A percentile compares a stretch with the other conserved stretches of the same genome.
Evolutionary conservation across 768 basidiomycete species (phyloP).

Genomic region (Rhodotorula toruloides): DNA sequence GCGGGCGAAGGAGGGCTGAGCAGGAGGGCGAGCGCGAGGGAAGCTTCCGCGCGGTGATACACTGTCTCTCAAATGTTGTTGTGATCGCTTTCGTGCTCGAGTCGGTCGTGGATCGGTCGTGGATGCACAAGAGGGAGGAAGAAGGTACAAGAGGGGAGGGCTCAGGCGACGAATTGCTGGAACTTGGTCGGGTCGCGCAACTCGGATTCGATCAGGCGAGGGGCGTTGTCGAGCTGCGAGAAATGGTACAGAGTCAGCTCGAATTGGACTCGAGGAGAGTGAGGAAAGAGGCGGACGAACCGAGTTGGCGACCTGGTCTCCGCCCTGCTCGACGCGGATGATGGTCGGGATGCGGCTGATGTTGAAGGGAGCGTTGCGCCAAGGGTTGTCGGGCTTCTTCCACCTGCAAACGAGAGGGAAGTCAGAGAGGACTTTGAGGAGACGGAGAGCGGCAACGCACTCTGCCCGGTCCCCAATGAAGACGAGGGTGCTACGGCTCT

Average conservation of each 20-base stretch:
- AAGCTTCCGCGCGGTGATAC: too few species aligned
- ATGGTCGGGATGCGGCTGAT: conserved; percentile 29
- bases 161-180: conserved; percentile 17
- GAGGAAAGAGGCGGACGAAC: background rate
- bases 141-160: background rate
- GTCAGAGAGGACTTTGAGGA: background rate
- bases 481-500: conserved; percentile 10
- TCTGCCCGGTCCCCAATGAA: conserved; percentile 17
- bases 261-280: background rate
- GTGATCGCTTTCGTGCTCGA: too few species aligned
- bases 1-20: too few species aligned
- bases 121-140: background rate
- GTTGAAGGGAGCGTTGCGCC: conserved; percentile 15
- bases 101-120: too few species aligned
- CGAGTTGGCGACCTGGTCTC: background rate
- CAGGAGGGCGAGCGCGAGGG: too few species aligned
- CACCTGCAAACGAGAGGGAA: conserved; percentile 4
- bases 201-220: conserved; percentile 26
- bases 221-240: conserved; percentile 20
- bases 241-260: background rate
- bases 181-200: conserved; percentile 23
- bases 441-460: conserved; percentile 3
- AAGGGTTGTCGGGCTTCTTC: conserved; percentile 26
- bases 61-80: too few species aligned
- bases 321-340: conserved; percentile 16